A percentile compares a stretch with the other conserved stretches of the same genome.
Conservation (phyloP, 441 rosid species). For the Gossypium schwendimanii region DNA sequence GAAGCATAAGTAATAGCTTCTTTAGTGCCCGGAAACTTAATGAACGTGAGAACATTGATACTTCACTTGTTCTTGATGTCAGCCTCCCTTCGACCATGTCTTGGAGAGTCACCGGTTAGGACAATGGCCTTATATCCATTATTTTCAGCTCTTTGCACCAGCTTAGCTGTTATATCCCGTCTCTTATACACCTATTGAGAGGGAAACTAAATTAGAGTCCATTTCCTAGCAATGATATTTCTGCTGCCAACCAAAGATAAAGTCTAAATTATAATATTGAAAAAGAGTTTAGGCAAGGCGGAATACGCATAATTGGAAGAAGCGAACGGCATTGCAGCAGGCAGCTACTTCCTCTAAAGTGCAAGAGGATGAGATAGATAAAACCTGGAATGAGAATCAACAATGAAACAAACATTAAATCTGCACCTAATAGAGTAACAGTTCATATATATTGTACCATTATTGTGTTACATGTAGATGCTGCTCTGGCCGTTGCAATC, state of each 20-base stretch:
- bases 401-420: background rate
- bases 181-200: conserved; percentile 44
- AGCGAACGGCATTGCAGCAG: conserved; percentile 62
- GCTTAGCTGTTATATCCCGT: conserved; percentile 49
- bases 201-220: background rate
- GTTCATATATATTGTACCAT: conserved; percentile 38
- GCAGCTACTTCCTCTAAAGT: conserved; percentile 78
- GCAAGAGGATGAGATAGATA: conserved; percentile 49
- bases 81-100: conserved; percentile 79
- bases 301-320: conserved; percentile 59
- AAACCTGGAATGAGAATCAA: conserved; percentile 29
- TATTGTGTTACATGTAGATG: conserved; percentile 61
- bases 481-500: conserved; percentile 74
- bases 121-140: conserved; percentile 72
- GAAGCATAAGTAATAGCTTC: background rate
- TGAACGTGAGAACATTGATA: conserved; percentile 2
- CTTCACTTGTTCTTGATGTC: conserved; percentile 75
- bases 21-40: background rate
- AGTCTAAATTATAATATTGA: background rate
- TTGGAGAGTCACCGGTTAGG: conserved; percentile 70
- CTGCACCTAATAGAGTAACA: background rate
- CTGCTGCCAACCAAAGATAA: background rate
- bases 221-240: background rate
- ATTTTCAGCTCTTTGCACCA: conserved; percentile 71
- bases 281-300: conserved; percentile 3